A percentile compares a stretch with the other conserved stretches of the same genome.
These are phyloP conservation scores for Polytrichum commune DNA, from an alignment of 225 moss, liverwort and hornwort genomes.

Conservation along the genomic window DNA sequence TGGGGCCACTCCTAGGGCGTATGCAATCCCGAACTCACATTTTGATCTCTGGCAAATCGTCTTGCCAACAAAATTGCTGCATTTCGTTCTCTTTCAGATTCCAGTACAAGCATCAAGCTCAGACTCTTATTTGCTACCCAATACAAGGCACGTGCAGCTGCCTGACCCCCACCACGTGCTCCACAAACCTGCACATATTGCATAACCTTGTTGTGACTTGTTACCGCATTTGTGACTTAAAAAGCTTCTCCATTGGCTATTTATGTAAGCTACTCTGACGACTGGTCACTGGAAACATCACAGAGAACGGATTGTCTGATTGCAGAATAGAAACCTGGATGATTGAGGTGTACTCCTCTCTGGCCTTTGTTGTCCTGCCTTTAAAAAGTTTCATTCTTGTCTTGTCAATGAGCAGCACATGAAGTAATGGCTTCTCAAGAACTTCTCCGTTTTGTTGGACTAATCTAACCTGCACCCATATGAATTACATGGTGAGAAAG, in stretches of 20 bases:
- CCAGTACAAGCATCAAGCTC: constrained; percentile 86
- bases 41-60: constrained; percentile 73
- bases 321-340: constrained; percentile 35
- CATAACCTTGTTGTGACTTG: too few species aligned
- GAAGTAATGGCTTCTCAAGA: constrained; percentile 34
- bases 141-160: constrained; percentile 78
- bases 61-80: constrained; percentile 86
- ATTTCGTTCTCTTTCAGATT: constrained; percentile 94
- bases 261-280: too few species aligned
- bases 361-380: constrained; percentile 65
- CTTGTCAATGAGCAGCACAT: constrained; percentile 40
- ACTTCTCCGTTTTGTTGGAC: constrained; percentile 54
- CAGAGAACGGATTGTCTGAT: background rate
- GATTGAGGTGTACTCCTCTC: constrained; percentile 66
- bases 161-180: constrained; percentile 90
- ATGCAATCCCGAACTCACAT: constrained; percentile 32
- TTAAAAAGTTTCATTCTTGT: constrained; percentile 62
- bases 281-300: too few species aligned
- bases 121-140: constrained; percentile 80
- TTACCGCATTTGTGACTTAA: too few species aligned
- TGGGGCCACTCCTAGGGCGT: background rate
- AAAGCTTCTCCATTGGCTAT: too few species aligned
- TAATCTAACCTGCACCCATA: constrained; percentile 27
- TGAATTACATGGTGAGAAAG: too few species aligned
- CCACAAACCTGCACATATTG: constrained; percentile 74